phyloP scores from a whole-genome alignment of 345 rosid genomes.

The Erysimum cheiranthoides region DNA sequence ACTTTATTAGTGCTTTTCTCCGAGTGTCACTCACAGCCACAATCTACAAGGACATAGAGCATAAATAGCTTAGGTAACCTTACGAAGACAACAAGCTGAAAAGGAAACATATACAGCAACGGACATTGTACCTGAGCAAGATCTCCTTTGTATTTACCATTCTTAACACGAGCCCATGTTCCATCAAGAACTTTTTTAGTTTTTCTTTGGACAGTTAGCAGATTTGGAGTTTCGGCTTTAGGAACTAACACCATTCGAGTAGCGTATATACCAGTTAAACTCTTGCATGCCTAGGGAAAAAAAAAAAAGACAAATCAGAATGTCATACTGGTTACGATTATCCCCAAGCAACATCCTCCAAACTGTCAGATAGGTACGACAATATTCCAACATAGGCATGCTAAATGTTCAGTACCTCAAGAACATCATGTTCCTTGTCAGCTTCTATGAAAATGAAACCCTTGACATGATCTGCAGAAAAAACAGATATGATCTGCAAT shows the following conservation, averaged over 20 bases:
- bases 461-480: constrained; percentile 75
- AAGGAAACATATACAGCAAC: constrained; percentile 19
- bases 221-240: constrained; percentile 63
- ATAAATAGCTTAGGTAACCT: constrained; percentile 38
- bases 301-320: constrained; percentile 26
- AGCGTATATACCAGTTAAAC: constrained; percentile 67
- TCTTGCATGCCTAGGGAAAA: constrained; percentile 72
- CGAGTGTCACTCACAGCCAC: constrained; percentile 72
- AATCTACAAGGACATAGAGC: constrained; percentile 54
- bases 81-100: constrained; percentile 14
- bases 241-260: constrained; percentile 67
- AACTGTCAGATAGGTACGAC: constrained; percentile 8
- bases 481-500: constrained; percentile 72
- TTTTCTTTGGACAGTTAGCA: constrained; percentile 65
- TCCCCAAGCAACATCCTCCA: constrained; percentile 23
- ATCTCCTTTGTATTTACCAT: constrained; percentile 95
- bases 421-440: constrained; percentile 66
- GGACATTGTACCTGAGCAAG: constrained; percentile 67
- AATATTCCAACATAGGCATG: constrained; percentile 2
- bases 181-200: constrained; percentile 59
- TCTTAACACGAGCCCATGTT: constrained; percentile 89
- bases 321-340: constrained; percentile 13
- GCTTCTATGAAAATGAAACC: constrained; percentile 87
- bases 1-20: constrained; percentile 77
- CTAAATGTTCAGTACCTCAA: constrained; percentile 61